Evolutionary conservation across 345 rosid species (phyloP), one percentile per base, ranked within the genome.

Genomic region (Bruguiera sexangula): DNA sequence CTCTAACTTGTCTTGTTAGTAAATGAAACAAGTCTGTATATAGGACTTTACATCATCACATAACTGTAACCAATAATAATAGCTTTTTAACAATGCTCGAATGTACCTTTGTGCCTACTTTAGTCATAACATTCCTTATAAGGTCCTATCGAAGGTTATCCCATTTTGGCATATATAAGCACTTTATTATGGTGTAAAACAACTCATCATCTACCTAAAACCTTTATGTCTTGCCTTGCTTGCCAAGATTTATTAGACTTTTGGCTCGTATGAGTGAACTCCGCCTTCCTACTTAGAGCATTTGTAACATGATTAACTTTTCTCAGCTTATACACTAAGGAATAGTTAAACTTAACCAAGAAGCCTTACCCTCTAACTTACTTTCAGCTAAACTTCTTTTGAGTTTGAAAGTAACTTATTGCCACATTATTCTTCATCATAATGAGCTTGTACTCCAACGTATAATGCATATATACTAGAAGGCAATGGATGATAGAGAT

Each of bases 351-450:
- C n/a, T 51, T 8, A 4, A 15, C 21, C 21, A 51, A 16, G 8
- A 51, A 18, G 21, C 1, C 55, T 51, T 19, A 4, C 5, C 55
- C 3, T 16, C 21, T 51, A 19, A 21, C 55, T 51, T 51, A 6
- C 1, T 51, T 51, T 15, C 6, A 1, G 2, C 1, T 51, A 18
- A 51, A 2, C 6, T 51, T 51, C 6, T 16, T 51, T 51, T 18
- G 55, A 51, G 19, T 51, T 4, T 15, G 1, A 21, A 51, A 51
- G 0, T 51, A 51, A n/a, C 55, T 51, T 51, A 8, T 15, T 0
- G 0, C 0, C 0, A 51, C 5, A 18, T 51, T 51, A 1, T 19
- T 0, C 8, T 0, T 51, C 2, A 15, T 51, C 0, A 51, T n/a
- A 1, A 51, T 3, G 3, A 19, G 4, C 55, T 51, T 51, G 1